These are phyloP conservation scores for Microbotryomycetes sp. DNA, from an alignment of 1,284 basidiomycete genomes.

Conservation along the genomic window DNA sequence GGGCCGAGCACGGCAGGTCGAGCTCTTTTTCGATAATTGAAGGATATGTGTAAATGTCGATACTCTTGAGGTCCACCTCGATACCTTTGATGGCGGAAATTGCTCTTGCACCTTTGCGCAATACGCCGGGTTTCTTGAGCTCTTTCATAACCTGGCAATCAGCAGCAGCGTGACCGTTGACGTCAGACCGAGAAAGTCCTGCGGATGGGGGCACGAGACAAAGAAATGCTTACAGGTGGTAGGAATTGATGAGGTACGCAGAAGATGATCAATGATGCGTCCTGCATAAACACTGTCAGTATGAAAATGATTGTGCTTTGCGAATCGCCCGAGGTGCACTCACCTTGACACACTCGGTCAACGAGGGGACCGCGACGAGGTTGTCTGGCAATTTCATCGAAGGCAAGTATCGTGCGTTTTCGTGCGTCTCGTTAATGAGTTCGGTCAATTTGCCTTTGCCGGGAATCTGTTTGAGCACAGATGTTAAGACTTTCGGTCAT, in stretches of 20 bases:
- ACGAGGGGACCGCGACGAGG: slow-evolving; percentile 47
- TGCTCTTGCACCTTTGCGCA: slow-evolving; percentile 40
- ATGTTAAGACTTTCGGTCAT: background rate
- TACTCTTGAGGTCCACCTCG: slow-evolving; percentile 50
- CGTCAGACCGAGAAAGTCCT: slow-evolving; percentile 40
- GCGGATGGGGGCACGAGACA: slow-evolving; percentile 48
- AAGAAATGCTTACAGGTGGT: slow-evolving; percentile 48
- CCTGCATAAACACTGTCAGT: slow-evolving; percentile 1
- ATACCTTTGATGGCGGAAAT: slow-evolving; percentile 51
- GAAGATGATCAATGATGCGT: slow-evolving; percentile 30
- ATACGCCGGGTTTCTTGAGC: slow-evolving; percentile 27
- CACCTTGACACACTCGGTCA: slow-evolving; percentile 48
- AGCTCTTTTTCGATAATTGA: slow-evolving; percentile 50
- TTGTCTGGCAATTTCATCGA: slow-evolving; percentile 50
- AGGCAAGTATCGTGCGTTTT: slow-evolving; percentile 52
- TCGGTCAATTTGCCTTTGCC: slow-evolving; percentile 28
- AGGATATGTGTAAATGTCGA: slow-evolving; percentile 41
- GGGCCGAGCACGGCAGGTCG: slow-evolving; percentile 48
- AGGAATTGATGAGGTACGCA: slow-evolving; percentile 32
- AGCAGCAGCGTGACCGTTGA: slow-evolving; percentile 22
- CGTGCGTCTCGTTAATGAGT: slow-evolving; percentile 45
- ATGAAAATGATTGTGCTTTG: background rate
- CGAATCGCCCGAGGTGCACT: background rate
- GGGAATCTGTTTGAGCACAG: slow-evolving; percentile 13
- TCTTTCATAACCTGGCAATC: slow-evolving; percentile 32